Percentiles rank a stretch among this genome's conserved stretches.
These are phyloP conservation scores for Cladosporium velox DNA, from an alignment of 2,329 filamentous ascomycete genomes.

Conservation along the genomic window DNA sequence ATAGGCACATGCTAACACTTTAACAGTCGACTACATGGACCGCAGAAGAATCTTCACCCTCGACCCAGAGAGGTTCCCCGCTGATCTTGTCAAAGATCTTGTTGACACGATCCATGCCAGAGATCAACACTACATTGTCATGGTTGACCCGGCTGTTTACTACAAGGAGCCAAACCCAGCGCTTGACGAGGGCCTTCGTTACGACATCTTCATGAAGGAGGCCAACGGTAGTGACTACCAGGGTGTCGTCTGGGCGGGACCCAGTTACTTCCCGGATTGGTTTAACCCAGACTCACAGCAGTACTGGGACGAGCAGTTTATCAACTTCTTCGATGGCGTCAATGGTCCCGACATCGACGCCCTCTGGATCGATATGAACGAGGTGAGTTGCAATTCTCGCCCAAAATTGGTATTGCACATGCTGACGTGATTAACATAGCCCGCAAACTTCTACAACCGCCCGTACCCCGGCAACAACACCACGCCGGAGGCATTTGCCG, in stretches of 20 bases:
- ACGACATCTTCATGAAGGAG: slow-evolving; percentile 23
- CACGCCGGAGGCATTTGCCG: slow-evolving; percentile 21
- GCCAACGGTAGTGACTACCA: slow-evolving; percentile 14
- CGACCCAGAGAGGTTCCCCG: slow-evolving; percentile 63
- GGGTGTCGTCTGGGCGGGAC: slow-evolving; percentile 22
- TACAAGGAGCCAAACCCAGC: slow-evolving; percentile 21
- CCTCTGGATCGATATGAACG: slow-evolving; percentile 24
- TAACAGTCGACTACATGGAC: slow-evolving; percentile 40
- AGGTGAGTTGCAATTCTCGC: not conserved
- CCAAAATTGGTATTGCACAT: not conserved
- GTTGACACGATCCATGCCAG: slow-evolving; percentile 52
- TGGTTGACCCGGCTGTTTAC: slow-evolving; percentile 25
- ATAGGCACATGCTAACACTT: not conserved
- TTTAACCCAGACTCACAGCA: slow-evolving; percentile 20
- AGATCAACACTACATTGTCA: slow-evolving; percentile 25
- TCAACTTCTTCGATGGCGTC: slow-evolving; percentile 21
- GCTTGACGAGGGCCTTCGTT: slow-evolving; percentile 20
- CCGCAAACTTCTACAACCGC: slow-evolving; percentile 23
- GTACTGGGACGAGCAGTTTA: slow-evolving; percentile 22
- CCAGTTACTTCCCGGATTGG: slow-evolving; percentile 23
- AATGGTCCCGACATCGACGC: slow-evolving; percentile 23
- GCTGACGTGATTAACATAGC: not conserved
- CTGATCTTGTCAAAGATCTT: slow-evolving; percentile 65
- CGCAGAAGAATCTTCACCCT: slow-evolving; percentile 60
- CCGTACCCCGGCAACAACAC: slow-evolving; percentile 24